Conservation (phyloP, 768 basidiomycete genomes). For the Auricularia sp. region DNA sequence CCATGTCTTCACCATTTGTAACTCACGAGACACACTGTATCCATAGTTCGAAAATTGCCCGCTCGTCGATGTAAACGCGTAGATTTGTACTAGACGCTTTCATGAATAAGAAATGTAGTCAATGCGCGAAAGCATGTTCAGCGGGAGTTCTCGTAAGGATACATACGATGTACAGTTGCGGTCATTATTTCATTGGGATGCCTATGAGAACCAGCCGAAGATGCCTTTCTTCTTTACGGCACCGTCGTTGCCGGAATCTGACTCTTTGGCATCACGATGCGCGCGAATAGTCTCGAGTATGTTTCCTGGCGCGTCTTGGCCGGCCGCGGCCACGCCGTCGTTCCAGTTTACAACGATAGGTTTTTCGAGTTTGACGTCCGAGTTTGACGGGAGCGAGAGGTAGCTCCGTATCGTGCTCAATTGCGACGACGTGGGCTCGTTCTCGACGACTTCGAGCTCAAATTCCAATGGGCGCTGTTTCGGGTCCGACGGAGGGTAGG, state of each 20-base stretch:
- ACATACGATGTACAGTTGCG: no score
- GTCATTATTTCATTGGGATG: not conserved
- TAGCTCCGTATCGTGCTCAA: not conserved
- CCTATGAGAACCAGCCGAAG: not conserved
- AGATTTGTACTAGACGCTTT: no score
- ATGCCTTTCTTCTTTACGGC: not conserved
- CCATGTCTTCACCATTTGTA: no score
- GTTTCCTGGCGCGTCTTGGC: not conserved
- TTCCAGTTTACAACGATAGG: slow-evolving; percentile 1
- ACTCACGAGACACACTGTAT: no score
- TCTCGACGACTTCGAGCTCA: slow-evolving; percentile 1
- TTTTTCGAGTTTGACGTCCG: not conserved
- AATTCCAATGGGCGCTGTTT: not conserved
- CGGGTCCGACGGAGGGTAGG: not conserved
- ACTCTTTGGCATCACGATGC: not conserved
- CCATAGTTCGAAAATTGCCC: no score
- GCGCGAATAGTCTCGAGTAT: not conserved
- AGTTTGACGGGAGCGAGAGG: not conserved
- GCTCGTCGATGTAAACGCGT: no score
- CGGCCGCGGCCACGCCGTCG: not conserved
- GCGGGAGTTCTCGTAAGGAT: no score
- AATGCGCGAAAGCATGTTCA: no score
- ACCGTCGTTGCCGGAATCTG: not conserved
- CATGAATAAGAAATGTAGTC: no score
- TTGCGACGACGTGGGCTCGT: not conserved